A percentile compares a stretch with the other conserved stretches of the same genome.
These are phyloP conservation scores for Chaetomium tenue DNA, from an alignment of 495 filamentous ascomycete genomes.

Conservation along the genomic window DNA sequence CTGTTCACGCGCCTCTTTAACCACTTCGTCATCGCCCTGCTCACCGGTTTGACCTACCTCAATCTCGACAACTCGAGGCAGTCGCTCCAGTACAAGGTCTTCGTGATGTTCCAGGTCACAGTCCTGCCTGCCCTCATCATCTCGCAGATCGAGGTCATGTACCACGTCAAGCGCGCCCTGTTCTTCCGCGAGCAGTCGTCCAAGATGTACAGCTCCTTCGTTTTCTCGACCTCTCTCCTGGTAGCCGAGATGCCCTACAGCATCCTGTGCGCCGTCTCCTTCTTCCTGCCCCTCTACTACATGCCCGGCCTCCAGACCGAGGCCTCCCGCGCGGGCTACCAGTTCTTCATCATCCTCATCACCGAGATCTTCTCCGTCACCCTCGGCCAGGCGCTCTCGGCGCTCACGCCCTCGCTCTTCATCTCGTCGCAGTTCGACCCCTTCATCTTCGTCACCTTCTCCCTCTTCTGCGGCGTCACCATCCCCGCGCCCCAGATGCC, in stretches of 20 bases:
- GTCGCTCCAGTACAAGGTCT: constrained; percentile 74
- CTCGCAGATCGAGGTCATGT: constrained; percentile 74
- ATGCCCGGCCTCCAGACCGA: constrained; percentile 61
- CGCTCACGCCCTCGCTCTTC: constrained; percentile 67
- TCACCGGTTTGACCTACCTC: constrained; percentile 72
- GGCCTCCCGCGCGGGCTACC: constrained; percentile 66
- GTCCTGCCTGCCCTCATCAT: constrained; percentile 74
- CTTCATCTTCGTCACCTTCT: constrained; percentile 74
- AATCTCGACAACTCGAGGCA: constrained; percentile 65
- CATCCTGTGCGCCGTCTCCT: constrained; percentile 67
- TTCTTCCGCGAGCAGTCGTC: constrained; percentile 76
- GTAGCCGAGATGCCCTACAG: constrained; percentile 75
- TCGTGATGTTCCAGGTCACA: constrained; percentile 80
- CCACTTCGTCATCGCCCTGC: constrained; percentile 66
- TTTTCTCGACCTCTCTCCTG: constrained; percentile 68
- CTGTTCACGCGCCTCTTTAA: constrained; percentile 76
- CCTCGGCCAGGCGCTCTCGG: constrained; percentile 64
- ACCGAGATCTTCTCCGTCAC: constrained; percentile 76
- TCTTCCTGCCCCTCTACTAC: constrained; percentile 75
- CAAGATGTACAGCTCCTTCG: constrained; percentile 74
- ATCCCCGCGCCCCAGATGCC: constrained; percentile 74
- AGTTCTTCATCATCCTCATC: constrained; percentile 77
- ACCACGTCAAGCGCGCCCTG: constrained; percentile 68
- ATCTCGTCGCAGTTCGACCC: constrained; percentile 73
- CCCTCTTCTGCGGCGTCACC: constrained; percentile 80